phyloP scores from a whole-genome alignment of 768 basidiomycete species.

The Xerocomus potaroensis region DNA sequence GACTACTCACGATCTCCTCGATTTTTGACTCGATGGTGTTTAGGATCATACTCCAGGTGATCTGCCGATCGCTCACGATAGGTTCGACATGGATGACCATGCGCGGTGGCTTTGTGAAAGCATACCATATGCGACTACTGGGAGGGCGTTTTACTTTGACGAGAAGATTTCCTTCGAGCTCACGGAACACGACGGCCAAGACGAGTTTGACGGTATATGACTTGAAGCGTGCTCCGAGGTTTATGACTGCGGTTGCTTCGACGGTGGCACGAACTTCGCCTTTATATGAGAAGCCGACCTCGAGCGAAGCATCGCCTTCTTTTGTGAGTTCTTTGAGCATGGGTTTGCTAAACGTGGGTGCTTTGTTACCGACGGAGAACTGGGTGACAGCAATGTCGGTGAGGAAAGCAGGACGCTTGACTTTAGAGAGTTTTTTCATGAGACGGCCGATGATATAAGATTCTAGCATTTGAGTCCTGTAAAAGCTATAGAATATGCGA shows the following conservation, averaged over 20 bases:
- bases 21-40: conserved; percentile 86
- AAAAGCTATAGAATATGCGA: conserved; percentile 88
- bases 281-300: conserved; percentile 78
- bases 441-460: conserved; percentile 79
- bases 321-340: conserved; percentile 97
- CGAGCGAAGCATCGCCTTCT: conserved; percentile 89
- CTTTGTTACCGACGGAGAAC: conserved; percentile 79
- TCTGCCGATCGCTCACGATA: conserved; percentile 89
- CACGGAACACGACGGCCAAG: conserved; percentile 81
- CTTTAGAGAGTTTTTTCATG: conserved; percentile 91
- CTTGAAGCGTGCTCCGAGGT: conserved; percentile 78
- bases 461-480: conserved; percentile 80
- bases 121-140: conserved; percentile 89
- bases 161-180: conserved; percentile 87
- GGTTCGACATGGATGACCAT: conserved; percentile 91
- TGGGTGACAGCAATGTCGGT: conserved; percentile 83
- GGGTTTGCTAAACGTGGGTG: conserved; percentile 89
- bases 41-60: conserved; percentile 91
- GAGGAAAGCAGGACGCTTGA: conserved; percentile 85
- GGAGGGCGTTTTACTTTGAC: conserved; percentile 93
- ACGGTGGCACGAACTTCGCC: conserved; percentile 89
- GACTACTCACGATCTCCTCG: conserved; percentile 71
- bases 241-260: conserved; percentile 85
- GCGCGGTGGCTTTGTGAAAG: conserved; percentile 84
- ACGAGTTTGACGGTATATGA: conserved; percentile 87